Evolutionary conservation across 106 monocot species (phyloP).

Genomic region (Chionographis japonica): DNA sequence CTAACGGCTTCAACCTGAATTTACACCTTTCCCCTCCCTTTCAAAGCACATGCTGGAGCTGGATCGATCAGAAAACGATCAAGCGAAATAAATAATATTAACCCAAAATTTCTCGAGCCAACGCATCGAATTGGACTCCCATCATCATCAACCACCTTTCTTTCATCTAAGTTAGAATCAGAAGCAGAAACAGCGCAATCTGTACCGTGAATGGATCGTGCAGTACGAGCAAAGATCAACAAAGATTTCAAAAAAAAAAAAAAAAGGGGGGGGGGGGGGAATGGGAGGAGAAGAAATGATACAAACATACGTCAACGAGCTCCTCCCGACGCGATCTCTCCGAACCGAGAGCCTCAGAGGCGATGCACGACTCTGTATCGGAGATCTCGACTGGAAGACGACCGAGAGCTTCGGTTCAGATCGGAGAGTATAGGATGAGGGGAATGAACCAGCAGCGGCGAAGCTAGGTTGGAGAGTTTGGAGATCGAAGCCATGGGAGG

Average conservation of each 20-base stretch:
- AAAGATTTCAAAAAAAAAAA: background rate
- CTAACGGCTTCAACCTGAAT: too few relatives aligned
- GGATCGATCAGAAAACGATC: too few relatives aligned
- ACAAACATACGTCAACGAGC: conserved; percentile 21
- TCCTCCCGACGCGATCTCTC: conserved; percentile 10
- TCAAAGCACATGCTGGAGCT: too few relatives aligned
- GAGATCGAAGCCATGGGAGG: conserved; percentile 37
- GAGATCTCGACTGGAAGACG: background rate
- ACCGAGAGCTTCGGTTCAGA: conserved; percentile 10
- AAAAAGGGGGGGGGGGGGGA: background rate
- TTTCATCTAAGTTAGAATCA: too few relatives aligned
- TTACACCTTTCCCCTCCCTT: too few relatives aligned
- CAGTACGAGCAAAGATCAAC: too few relatives aligned
- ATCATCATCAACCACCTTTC: too few relatives aligned
- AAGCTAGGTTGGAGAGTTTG: conserved; percentile 21
- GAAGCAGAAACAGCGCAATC: too few relatives aligned
- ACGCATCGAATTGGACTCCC: too few relatives aligned
- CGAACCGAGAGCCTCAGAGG: conserved; percentile 17
- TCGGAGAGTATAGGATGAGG: background rate
- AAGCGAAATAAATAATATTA: too few relatives aligned
- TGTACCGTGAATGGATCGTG: too few relatives aligned
- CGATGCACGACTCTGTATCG: background rate
- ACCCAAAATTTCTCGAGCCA: too few relatives aligned
- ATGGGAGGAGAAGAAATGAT: background rate
- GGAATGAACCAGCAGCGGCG: background rate